These are phyloP conservation scores for Xanthoconium stramineum DNA, from an alignment of 768 basidiomycete genomes.

Conservation along the genomic window DNA sequence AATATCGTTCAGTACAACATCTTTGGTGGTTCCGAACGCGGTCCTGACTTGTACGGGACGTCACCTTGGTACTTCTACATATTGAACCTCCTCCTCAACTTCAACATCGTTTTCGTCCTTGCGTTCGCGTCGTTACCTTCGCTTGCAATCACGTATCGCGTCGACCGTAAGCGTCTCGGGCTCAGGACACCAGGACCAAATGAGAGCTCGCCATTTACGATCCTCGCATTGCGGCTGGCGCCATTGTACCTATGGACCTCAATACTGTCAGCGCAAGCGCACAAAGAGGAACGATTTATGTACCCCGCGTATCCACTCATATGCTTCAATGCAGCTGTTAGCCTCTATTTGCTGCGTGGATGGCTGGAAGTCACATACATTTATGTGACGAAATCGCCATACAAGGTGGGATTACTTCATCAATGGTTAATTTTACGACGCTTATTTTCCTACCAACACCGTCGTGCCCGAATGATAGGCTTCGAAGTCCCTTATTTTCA, in stretches of 20 bases:
- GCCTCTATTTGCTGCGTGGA: slow-evolving; percentile 79
- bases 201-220: slow-evolving; percentile 75
- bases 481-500: slow-evolving; percentile 71
- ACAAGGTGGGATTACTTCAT: slow-evolving; percentile 54
- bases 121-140: slow-evolving; percentile 80
- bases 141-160: slow-evolving; percentile 64
- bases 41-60: slow-evolving; percentile 93
- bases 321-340: slow-evolving; percentile 93
- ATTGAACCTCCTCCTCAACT: slow-evolving; percentile 87
- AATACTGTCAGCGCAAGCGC: slow-evolving; percentile 77
- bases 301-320: slow-evolving; percentile 90
- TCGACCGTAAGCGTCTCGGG: slow-evolving; percentile 79
- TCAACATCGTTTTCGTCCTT: slow-evolving; percentile 82
- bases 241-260: slow-evolving; percentile 90
- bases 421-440: background rate
- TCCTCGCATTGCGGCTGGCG: slow-evolving; percentile 73
- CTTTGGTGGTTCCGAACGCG: slow-evolving; percentile 72
- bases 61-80: slow-evolving; percentile 86
- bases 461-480: slow-evolving; percentile 47
- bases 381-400: slow-evolving; percentile 76
- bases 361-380: slow-evolving; percentile 82
- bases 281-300: slow-evolving; percentile 99
- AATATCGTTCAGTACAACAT: slow-evolving; percentile 95
- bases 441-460: background rate
- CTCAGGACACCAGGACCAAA: slow-evolving; percentile 44